Percentiles rank a stretch among this genome's conserved stretches.
Evolutionary conservation across 2,329 filamentous ascomycete species (phyloP).

Genomic region (Gaeumannomyces sp.): DNA sequence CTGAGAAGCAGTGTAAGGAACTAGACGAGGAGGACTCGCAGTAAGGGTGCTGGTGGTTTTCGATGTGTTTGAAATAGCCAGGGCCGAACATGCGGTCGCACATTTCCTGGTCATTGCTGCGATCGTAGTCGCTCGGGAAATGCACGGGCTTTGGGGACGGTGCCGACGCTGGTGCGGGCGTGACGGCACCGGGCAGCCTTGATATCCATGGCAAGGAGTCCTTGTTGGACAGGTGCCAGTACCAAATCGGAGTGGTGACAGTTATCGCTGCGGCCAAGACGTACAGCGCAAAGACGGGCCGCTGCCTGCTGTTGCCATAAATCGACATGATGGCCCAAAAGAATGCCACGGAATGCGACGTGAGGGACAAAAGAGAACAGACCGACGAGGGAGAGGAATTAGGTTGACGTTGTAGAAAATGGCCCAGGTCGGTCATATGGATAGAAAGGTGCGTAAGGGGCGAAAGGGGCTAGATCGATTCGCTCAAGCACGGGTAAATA

Average conservation of each 20-base stretch:
- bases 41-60: background rate
- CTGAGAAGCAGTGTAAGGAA: background rate
- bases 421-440: too few relatives aligned
- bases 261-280: background rate
- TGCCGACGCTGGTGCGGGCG: background rate
- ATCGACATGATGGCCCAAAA: background rate
- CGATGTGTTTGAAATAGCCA: background rate
- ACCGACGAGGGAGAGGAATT: background rate
- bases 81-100: constrained; percentile 2
- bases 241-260: background rate
- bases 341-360: background rate
- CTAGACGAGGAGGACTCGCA: background rate
- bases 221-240: background rate
- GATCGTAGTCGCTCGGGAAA: background rate
- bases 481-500: too few relatives aligned
- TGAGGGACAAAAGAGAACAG: background rate
- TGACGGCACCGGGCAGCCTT: background rate
- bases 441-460: too few relatives aligned
- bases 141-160: background rate
- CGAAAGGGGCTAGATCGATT: too few relatives aligned
- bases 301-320: background rate
- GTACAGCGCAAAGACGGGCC: background rate
- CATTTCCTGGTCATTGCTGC: constrained; percentile 1
- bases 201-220: background rate
- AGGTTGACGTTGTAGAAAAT: background rate